A percentile compares a stretch with the other conserved stretches of the same genome.
Evolutionary conservation across 164 flowering plant species (phyloP).

Genomic region (Magnolia officinalis): DNA sequence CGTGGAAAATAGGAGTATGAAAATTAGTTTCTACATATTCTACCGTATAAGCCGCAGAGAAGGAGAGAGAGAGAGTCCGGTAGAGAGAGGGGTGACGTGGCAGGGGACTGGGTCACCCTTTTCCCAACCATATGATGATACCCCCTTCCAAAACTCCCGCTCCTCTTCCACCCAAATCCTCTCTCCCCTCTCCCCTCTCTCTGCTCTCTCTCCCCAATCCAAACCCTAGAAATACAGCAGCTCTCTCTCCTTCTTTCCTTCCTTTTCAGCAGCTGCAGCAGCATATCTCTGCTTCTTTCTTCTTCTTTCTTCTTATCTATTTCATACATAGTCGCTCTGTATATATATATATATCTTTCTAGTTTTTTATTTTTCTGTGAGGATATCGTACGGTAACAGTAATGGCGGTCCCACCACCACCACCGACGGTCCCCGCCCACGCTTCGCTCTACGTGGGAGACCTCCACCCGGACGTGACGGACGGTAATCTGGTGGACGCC

Average conservation of each 20-base stretch:
- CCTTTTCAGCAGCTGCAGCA: not conserved
- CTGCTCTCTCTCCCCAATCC: slow-evolving; percentile 10
- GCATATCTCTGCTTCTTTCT: not conserved
- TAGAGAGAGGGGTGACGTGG: not conserved
- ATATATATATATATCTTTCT: not conserved
- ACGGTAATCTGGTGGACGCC: slow-evolving; percentile 43
- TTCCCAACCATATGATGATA: not conserved
- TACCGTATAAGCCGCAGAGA: not conserved
- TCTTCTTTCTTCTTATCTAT: not conserved
- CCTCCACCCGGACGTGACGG: slow-evolving; percentile 61
- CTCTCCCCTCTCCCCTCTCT: not conserved
- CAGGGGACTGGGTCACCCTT: not conserved
- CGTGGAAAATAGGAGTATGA: not conserved
- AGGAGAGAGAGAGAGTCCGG: not conserved
- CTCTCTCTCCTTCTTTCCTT: not conserved
- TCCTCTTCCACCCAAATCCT: not conserved
- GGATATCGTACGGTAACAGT: not conserved
- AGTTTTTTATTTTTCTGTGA: not conserved
- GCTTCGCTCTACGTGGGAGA: slow-evolving; percentile 85
- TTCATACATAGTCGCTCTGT: not conserved
- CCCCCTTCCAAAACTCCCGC: slow-evolving; percentile 13
- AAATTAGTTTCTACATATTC: not conserved
- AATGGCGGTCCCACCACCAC: slow-evolving; percentile 35
- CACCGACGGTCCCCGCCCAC: slow-evolving; percentile 26
- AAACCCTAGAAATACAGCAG: slow-evolving; percentile 13